Evolutionary conservation across 2,329 filamentous ascomycete genomes (phyloP), one percentile per base, ranked within the genome.

Genomic region (Nectriaceae sp.): DNA sequence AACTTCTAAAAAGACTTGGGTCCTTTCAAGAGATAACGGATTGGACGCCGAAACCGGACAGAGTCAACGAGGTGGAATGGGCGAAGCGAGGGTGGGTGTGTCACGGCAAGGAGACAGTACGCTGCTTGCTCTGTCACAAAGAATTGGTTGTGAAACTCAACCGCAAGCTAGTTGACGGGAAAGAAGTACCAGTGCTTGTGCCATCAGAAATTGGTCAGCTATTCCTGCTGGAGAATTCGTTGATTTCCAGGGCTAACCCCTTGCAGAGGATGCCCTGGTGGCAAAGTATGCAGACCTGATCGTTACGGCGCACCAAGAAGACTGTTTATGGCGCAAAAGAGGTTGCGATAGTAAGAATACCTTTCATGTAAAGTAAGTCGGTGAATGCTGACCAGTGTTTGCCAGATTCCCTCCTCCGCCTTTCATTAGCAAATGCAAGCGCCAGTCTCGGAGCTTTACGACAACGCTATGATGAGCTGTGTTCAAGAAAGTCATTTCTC

Each of bases 11-110:
- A 59, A 78, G 94, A 20, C 76, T 99, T 21, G 87, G 87, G 51
- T 95, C 90, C 0, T 99, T 96, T 65, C 88, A 93, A 64, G 90
- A 93, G 57, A 85, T 97, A 40, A 94, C 90, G 45, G 83, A 88
- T 65, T 99, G 93, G 93, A 88, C 89, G n/a, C 88, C 90, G 0
- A 97, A 97, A 67, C 92, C 94, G 0, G 83, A 92, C 44, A 78
- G 77, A 26, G 85, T 97, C 59, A 90, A 84, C 64, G 94, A 97
- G 70, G 85, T 97, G 6, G 88, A 91, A 67, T 99, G 94, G 94
- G 92, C 92, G 1, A 96, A 93, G 74, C 77, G 89, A 49, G 93
- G 93, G 1, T 99, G 94, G 93, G 78, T 87, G 4, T 97, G 93
- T 62, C 84, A 88, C 39, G 87, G 87, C 59, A 84, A 85, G 55